phyloP scores from a whole-genome alignment of 2,329 filamentous ascomycete species.

The Pseudogymnoascus sp. region DNA sequence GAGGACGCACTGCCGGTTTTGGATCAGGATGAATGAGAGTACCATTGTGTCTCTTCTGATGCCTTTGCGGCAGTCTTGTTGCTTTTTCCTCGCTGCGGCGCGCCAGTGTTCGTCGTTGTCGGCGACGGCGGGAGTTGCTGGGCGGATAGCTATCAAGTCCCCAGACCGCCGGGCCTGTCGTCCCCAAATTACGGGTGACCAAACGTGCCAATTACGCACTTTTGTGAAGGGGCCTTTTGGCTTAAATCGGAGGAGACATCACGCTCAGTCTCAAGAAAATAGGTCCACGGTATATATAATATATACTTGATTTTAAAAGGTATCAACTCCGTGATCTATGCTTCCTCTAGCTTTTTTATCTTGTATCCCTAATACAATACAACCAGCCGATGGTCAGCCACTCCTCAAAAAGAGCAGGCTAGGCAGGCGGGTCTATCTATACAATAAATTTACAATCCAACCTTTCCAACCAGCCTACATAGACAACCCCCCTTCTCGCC shows the following conservation, averaged over 20 bases:
- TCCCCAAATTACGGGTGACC: neutral
- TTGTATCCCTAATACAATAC: constrained; percentile 6
- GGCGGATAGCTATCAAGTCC: neutral
- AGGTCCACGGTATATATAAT: neutral
- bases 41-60: constrained; percentile 33
- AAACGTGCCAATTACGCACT: neutral
- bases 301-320: neutral
- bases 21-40: constrained; percentile 82
- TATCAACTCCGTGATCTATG: constrained; percentile 2
- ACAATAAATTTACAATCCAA: constrained; percentile 7
- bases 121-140: neutral
- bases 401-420: constrained; percentile 2
- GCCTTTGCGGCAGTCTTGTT: neutral
- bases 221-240: neutral
- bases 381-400: neutral
- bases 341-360: constrained; percentile 3
- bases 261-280: too few relatives aligned
- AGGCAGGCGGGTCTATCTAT: constrained; percentile 7
- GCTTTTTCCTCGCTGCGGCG: neutral
- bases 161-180: neutral
- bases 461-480: neutral
- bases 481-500: neutral
- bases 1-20: constrained; percentile 68
- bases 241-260: neutral
- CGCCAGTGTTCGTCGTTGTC: neutral